phyloP scores from a whole-genome alignment of 2,329 filamentous ascomycete genomes.

The Metarhizium sp. region DNA sequence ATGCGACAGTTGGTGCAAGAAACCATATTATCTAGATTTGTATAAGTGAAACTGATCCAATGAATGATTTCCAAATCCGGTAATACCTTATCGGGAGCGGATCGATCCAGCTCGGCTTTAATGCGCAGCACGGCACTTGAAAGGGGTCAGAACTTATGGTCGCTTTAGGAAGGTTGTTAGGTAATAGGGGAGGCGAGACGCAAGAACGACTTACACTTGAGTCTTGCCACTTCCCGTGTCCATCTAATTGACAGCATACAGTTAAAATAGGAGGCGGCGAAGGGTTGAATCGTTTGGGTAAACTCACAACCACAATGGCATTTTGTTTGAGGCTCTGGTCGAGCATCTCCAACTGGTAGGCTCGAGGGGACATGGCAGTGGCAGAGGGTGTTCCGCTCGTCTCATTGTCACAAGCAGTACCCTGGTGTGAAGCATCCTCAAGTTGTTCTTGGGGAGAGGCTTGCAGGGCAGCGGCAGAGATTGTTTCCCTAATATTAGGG shows the following conservation, averaged over 20 bases:
- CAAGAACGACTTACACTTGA: conserved; percentile 48
- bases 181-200: not conserved
- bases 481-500: conserved; percentile 10
- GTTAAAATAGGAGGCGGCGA: not conserved
- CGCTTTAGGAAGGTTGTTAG: not conserved
- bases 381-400: conserved; percentile 3
- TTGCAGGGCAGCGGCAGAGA: conserved; percentile 8
- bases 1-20: conserved; percentile 56
- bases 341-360: conserved; percentile 71
- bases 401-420: conserved; percentile 1
- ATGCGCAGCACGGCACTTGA: conserved; percentile 59
- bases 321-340: conserved; percentile 58
- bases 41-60: not conserved
- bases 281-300: not conserved
- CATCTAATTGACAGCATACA: conserved; percentile 45
- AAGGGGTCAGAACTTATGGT: not conserved
- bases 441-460: not conserved
- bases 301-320: conserved; percentile 58
- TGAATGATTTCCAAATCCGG: not conserved
- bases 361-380: conserved; percentile 35
- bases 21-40: conserved; percentile 55
- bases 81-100: conserved; percentile 41
- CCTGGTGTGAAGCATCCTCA: not conserved
- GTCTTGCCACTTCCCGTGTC: conserved; percentile 75
- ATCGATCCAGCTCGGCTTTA: conserved; percentile 49